These are phyloP conservation scores for Leersia perrieri DNA, from an alignment of 176 grass and related monocot genomes.

Conservation along the genomic window DNA sequence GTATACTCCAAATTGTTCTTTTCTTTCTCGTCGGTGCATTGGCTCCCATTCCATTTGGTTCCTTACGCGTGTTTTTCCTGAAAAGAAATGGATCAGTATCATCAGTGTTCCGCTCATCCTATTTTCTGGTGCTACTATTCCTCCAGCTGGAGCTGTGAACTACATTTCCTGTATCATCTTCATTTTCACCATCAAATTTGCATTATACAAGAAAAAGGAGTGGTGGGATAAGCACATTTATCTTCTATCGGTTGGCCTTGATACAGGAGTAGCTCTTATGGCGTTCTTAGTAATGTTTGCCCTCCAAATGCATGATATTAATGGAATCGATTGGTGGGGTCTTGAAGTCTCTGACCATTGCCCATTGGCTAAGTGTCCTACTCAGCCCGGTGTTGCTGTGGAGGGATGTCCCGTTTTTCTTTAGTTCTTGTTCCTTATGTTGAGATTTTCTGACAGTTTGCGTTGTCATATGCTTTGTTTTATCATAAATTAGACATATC, in stretches of 20 bases:
- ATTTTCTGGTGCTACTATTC: background rate
- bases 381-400: background rate
- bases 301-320: slow-evolving; percentile 2
- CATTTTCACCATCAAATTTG: background rate
- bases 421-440: background rate
- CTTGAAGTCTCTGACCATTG: slow-evolving; percentile 17
- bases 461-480: too few species aligned
- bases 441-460: too few species aligned
- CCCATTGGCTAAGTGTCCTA: slow-evolving; percentile 1
- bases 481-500: too few species aligned
- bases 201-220: background rate
- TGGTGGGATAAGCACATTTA: slow-evolving; percentile 28
- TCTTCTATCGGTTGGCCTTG: slow-evolving; percentile 3
- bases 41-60: background rate
- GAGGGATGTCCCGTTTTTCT: slow-evolving; percentile 10
- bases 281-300: background rate
- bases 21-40: slow-evolving; percentile 4
- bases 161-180: background rate
- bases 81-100: slow-evolving; percentile 17
- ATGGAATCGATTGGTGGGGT: slow-evolving; percentile 23
- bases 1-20: slow-evolving; percentile 1
- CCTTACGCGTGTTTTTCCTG: background rate
- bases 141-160: background rate
- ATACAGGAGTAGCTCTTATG: background rate
- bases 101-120: slow-evolving; percentile 14